Evolutionary conservation across 2,329 filamentous ascomycete species (phyloP), one percentile per base, ranked within the genome.

Genomic region (Fusarium sp.): DNA sequence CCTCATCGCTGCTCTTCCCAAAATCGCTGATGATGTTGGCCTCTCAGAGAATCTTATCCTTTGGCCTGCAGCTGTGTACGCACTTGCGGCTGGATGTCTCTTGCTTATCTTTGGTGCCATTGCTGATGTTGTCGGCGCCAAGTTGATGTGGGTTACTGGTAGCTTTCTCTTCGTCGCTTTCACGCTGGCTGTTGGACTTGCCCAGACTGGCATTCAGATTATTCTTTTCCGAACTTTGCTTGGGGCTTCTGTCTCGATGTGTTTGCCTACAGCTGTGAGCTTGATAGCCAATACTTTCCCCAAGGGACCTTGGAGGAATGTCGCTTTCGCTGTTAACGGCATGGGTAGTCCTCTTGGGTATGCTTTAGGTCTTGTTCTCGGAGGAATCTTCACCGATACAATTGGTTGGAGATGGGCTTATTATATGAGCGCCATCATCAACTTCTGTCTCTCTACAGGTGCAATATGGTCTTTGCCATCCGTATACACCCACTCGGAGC

Each of bases 401-500:
- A 78, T 82, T 8, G 84, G 83, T 5, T 86, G 84, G 84, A 74
- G 84, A 8, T 82, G 80, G 69, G 78, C 79, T 0, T 86, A 82
- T 29, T 84, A 81, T 48, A 72, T 82, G 55, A 75, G 75, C 67
- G 79, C 76, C 6, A 73, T 76, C 2, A 70, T 85, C 18, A 80
- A 78, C 37, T 66, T 81, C 11, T 76, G 71, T 24, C 67, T 83
- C 6, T 81, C 80, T 7, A 67, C 76, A 0, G 74, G 73, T 1
- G 78, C 80, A 1, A 76, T 82, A 23, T 82, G 78, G 77, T 77
- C 76, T 13, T 53, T 83, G 3, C 80, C 80, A 2, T 62, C 59
- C 1, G 70, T 76, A 4, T 57, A 56, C 1, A 69, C 60, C 3
- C 10, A 42, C 2, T 76, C 75, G 0, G 73, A 75, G 5, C 72